phyloP scores from a whole-genome alignment of 257 asterid species.

The Nicotiana benthamiana region DNA sequence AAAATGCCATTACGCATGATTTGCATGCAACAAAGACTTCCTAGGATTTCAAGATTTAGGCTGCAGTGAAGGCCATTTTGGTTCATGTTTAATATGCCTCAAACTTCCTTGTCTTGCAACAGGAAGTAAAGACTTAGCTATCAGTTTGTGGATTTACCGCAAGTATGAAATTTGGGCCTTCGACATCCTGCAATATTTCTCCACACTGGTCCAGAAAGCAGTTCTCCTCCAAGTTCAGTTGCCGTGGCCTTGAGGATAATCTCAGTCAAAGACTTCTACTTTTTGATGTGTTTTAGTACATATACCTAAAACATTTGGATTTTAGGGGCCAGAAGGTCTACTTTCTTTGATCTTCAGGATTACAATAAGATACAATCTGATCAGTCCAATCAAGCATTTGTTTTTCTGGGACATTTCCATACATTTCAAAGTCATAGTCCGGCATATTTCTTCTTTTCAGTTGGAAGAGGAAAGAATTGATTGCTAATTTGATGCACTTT shows the following conservation, averaged over 20 bases:
- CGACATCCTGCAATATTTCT: background rate
- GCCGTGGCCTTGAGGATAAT: background rate
- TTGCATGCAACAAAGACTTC: slow-evolving; percentile 13
- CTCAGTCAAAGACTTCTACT: background rate
- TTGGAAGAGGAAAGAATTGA: no score
- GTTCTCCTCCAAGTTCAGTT: background rate
- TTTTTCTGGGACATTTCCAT: no score
- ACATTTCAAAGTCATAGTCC: no score
- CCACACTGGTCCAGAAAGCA: background rate
- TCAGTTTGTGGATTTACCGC: background rate
- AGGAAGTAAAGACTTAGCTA: background rate
- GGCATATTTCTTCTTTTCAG: no score
- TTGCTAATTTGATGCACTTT: no score
- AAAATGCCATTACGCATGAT: slow-evolving; percentile 44
- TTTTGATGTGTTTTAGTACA: background rate
- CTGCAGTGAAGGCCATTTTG: background rate
- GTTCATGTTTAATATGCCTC: background rate
- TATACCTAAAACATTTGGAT: no score
- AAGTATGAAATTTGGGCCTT: background rate
- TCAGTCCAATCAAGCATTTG: no score
- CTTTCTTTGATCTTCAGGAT: no score
- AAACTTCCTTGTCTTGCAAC: background rate
- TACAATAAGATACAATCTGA: no score
- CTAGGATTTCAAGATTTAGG: background rate
- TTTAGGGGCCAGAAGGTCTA: background rate